Percentiles rank a stretch among this genome's conserved stretches.
phyloP scores from a whole-genome alignment of 805 yeast genomes.

The Jamesozyma lodderae region DNA sequence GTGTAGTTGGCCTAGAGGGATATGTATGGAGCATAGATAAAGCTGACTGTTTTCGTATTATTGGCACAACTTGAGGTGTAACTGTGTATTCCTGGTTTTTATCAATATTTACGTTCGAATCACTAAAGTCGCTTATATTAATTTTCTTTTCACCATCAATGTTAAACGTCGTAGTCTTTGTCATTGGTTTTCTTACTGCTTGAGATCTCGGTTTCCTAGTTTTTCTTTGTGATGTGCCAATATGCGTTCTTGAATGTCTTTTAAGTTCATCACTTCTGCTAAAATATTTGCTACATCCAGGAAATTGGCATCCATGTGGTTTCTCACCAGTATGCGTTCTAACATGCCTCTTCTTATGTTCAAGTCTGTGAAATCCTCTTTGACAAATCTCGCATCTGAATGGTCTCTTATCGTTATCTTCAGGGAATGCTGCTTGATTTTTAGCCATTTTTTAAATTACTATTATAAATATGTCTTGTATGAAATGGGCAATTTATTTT shows the following conservation, averaged over 20 bases:
- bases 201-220: constrained; percentile 4
- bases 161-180: too few species aligned
- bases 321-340: constrained; percentile 77
- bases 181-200: not conserved
- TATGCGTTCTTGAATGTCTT: constrained; percentile 63
- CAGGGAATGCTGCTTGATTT: not conserved
- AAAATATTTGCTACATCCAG: constrained; percentile 61
- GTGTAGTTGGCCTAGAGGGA: not conserved
- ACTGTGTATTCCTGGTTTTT: too few species aligned
- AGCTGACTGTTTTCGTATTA: not conserved
- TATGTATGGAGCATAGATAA: not conserved
- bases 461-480: too few species aligned
- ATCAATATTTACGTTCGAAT: too few species aligned
- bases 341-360: constrained; percentile 71
- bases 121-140: too few species aligned
- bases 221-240: constrained; percentile 17
- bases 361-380: constrained; percentile 66
- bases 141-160: too few species aligned
- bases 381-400: constrained; percentile 65
- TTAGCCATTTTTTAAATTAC: not conserved
- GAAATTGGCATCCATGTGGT: constrained; percentile 67
- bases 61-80: not conserved
- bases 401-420: constrained; percentile 41
- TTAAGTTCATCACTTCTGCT: constrained; percentile 68
- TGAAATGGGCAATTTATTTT: too few species aligned